These are phyloP conservation scores for Cryomyces antarcticus DNA, from an alignment of 495 filamentous ascomycete genomes.

Conservation along the genomic window DNA sequence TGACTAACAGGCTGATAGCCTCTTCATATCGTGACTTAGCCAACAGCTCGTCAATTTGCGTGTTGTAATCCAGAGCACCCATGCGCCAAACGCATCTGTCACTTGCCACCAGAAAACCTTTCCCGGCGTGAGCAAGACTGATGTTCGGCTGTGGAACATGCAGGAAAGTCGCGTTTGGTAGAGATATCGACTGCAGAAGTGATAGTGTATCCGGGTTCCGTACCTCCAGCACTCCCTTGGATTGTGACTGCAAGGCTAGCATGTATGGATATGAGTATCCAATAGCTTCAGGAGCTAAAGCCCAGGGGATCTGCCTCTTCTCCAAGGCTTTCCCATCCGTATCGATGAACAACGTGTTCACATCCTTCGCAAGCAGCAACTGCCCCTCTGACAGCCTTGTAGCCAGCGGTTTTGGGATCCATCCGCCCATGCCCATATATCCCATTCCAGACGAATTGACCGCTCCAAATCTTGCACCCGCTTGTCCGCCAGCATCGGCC, in stretches of 20 bases:
- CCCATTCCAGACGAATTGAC: conserved; percentile 67
- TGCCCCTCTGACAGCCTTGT: conserved; percentile 65
- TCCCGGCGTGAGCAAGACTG: conserved; percentile 80
- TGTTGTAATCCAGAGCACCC: conserved; percentile 81
- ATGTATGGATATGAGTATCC: conserved; percentile 95
- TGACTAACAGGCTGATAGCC: conserved; percentile 67
- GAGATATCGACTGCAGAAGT: conserved; percentile 61
- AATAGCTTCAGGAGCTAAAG: conserved; percentile 65
- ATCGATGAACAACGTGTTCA: conserved; percentile 85
- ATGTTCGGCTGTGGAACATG: conserved; percentile 91
- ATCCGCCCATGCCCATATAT: conserved; percentile 83
- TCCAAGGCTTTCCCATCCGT: conserved; percentile 62
- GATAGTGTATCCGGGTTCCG: conserved; percentile 82
- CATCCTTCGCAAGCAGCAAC: conserved; percentile 79
- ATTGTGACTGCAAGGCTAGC: conserved; percentile 60
- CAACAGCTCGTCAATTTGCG: conserved; percentile 71
- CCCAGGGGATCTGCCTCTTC: conserved; percentile 79
- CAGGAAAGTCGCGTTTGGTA: conserved; percentile 60
- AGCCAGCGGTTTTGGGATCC: conserved; percentile 74
- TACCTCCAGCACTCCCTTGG: conserved; percentile 75
- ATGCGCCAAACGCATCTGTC: conserved; percentile 88
- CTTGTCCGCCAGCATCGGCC: conserved; percentile 42
- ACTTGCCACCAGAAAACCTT: conserved; percentile 78
- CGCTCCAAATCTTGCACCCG: conserved; percentile 39
- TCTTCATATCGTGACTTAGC: conserved; percentile 65